These are phyloP conservation scores for Boletus sp. DNA, from an alignment of 768 basidiomycete genomes.

Conservation along the genomic window DNA sequence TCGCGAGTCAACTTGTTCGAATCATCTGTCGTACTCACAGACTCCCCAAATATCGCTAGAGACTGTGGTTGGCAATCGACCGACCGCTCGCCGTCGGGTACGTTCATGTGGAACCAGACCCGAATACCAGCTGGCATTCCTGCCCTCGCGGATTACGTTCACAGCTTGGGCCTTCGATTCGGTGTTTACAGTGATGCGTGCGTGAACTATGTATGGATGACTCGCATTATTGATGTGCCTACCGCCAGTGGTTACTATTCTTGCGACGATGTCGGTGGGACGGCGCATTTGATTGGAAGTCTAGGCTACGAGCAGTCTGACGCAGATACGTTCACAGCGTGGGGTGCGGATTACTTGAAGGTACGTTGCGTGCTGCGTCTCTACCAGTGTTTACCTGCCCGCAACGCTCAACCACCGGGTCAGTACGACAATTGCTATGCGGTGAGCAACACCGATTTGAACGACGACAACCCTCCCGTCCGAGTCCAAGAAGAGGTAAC, in stretches of 20 bases:
- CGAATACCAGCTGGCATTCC: slow-evolving; percentile 13
- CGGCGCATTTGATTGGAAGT: slow-evolving; percentile 6
- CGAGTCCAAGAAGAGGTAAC: slow-evolving; percentile 4
- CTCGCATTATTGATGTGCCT: not conserved
- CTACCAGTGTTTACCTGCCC: too few species aligned
- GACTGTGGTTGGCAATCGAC: slow-evolving; percentile 16
- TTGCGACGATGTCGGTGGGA: slow-evolving; percentile 2
- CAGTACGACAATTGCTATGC: slow-evolving; percentile 17
- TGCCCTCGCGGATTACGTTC: slow-evolving; percentile 8
- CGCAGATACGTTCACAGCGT: slow-evolving; percentile 3
- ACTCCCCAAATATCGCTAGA: not conserved
- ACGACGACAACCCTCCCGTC: not conserved
- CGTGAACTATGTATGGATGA: not conserved
- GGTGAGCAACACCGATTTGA: slow-evolving; percentile 3
- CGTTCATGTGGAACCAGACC: slow-evolving; percentile 8
- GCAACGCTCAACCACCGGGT: not conserved
- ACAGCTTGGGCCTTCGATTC: slow-evolving; percentile 8
- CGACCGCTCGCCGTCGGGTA: not conserved
- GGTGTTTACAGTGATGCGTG: slow-evolving; percentile 15
- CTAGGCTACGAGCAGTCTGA: slow-evolving; percentile 7
- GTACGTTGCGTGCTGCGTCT: not conserved
- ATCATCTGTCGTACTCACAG: not conserved
- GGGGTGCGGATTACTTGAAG: slow-evolving; percentile 15
- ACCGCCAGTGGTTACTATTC: slow-evolving; percentile 7
- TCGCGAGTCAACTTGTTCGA: not conserved